A percentile compares a stretch with the other conserved stretches of the same genome.
Evolutionary conservation across 805 yeast species (phyloP).

Genomic region (Saccharomycopsis vini): DNA sequence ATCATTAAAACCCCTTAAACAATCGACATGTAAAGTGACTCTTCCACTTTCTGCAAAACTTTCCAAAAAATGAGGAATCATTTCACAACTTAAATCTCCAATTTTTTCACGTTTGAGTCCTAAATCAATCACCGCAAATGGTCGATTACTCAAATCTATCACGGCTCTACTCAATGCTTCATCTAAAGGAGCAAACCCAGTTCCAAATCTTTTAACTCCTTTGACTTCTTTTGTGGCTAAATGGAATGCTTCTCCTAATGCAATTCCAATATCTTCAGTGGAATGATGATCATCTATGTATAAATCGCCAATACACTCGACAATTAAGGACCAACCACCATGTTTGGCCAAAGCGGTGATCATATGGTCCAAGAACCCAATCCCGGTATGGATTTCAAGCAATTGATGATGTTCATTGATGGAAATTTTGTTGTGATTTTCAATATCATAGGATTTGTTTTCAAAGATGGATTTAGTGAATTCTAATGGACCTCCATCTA

Average conservation of each 20-base stretch:
- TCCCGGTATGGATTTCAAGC: conserved; percentile 79
- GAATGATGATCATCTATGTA: conserved; percentile 97
- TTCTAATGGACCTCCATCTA: conserved; percentile 77
- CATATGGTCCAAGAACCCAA: conserved; percentile 97
- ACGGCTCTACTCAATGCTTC: conserved; percentile 95
- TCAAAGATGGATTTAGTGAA: conserved; percentile 52
- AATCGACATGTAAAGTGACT: conserved; percentile 89
- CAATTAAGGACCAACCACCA: conserved; percentile 86
- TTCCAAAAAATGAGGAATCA: conserved; percentile 96
- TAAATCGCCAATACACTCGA: conserved; percentile 88
- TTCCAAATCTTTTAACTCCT: conserved; percentile 89
- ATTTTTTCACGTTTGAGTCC: conserved; percentile 88
- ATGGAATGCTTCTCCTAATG: conserved; percentile 83
- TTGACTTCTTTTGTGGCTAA: conserved; percentile 80
- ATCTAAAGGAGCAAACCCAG: conserved; percentile 91
- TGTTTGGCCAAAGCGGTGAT: conserved; percentile 94
- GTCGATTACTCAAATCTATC: conserved; percentile 90
- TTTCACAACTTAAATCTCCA: conserved; percentile 87
- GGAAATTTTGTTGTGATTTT: conserved; percentile 41
- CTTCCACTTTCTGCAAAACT: conserved; percentile 91
- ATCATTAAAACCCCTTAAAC: conserved; percentile 87
- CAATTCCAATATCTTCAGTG: conserved; percentile 91
- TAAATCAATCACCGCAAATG: conserved; percentile 81
- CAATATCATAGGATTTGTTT: conserved; percentile 23
- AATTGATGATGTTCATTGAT: conserved; percentile 64